Base-by-base conservation (phyloP, 2,329 filamentous ascomycete genomes). In the Ceratocystis albifundus region DNA sequence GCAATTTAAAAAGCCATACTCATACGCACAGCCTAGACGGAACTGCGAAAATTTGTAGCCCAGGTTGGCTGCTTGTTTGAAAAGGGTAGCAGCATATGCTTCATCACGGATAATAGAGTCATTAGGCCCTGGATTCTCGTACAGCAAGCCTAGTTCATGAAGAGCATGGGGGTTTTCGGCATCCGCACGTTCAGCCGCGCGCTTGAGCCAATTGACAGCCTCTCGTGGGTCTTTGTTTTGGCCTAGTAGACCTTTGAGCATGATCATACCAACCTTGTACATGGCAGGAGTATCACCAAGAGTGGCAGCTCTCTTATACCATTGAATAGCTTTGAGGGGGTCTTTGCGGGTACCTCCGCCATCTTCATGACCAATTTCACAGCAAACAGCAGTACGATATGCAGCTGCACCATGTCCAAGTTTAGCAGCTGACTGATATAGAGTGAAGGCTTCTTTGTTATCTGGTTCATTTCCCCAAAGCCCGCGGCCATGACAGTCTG, bases 201-300 rank as follows among this genome's bases (percentile, higher is more conserved):
- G 85, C 78, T 96, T 96, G 65, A 99, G 81, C 92, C 94, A 97
- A 25, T 85, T 86, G 28, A 96, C 84, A 20, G 91, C 92, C 76
- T 97, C 94, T 55, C 88, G 83, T 2, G 90, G 84, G 72, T 95
- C 96, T 72, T 81, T 85, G 28, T 81, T 83, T 74, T 97, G 92
- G 3, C 92, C 92, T n/a, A 99, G 82, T 32, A 97, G 80, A 10
- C 93, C 94, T 75, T 97, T 97, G 65, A 97, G 83, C 69, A 90
- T 79, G 70, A 99, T 96, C 87, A 96, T 96, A 67, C 94, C 94
- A 76, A 97, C 86, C 76, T 99, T 99, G 79, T 96, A 99, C 90
- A 97, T 96, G 36, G 92, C 94, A 0, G 93, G 89, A 1, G 88
- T 88, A 72, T 99, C 93, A 2, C 94, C 93, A 2, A 97, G 80